Evolutionary conservation across 495 filamentous ascomycete genomes (phyloP).

Genomic region (Penicillium fimorum): DNA sequence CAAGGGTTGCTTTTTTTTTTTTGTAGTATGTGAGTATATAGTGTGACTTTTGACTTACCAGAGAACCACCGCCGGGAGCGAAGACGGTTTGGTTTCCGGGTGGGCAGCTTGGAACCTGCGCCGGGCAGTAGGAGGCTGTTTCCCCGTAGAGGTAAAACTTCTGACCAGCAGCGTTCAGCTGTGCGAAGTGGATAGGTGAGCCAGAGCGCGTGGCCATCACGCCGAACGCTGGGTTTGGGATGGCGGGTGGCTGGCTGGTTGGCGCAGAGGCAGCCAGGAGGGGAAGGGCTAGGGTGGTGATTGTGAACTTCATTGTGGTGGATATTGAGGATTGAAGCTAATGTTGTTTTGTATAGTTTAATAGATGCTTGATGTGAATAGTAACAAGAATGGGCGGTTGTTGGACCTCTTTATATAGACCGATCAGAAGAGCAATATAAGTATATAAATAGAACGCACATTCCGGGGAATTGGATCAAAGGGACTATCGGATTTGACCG

Average conservation of each 20-base stretch:
- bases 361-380: neutral
- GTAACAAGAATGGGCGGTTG: neutral
- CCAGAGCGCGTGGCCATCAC: conserved; percentile 42
- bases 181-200: conserved; percentile 41
- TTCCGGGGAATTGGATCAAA: neutral
- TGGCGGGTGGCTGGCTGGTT: conserved; percentile 11
- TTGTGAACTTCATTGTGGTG: conserved; percentile 31
- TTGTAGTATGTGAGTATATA: neutral
- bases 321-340: neutral
- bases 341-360: neutral
- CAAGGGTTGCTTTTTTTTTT: neutral
- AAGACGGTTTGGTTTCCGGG: conserved; percentile 45
- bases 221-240: conserved; percentile 29
- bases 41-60: conserved; percentile 27
- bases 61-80: conserved; percentile 32
- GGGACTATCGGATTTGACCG: conserved; percentile 2
- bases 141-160: conserved; percentile 44
- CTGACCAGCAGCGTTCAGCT: conserved; percentile 40
- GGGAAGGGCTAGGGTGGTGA: conserved; percentile 29
- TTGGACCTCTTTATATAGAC: conserved; percentile 2
- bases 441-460: conserved; percentile 1
- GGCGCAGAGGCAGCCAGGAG: conserved; percentile 33
- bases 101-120: conserved; percentile 32
- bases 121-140: conserved; percentile 43
- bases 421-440: neutral